Evolutionary conservation across 148 eudicot genomes (phyloP).

Genomic region (Diospyros kaki): DNA sequence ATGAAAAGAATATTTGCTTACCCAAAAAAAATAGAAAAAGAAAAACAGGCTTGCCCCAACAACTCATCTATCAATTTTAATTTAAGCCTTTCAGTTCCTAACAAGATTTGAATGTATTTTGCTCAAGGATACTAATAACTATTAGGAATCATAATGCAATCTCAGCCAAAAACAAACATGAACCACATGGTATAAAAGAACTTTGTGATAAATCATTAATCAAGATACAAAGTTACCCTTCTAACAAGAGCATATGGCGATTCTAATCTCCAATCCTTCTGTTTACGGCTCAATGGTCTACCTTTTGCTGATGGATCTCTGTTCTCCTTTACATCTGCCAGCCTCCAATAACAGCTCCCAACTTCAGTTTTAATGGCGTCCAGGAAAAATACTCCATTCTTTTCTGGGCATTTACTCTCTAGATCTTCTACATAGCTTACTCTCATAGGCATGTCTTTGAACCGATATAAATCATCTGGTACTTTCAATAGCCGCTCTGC

Average conservation of each 20-base stretch:
- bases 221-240: conserved; percentile 62
- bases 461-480: conserved; percentile 74
- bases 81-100: no score
- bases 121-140: no score
- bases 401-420: conserved; percentile 38
- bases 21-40: no score
- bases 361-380: conserved; percentile 63
- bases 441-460: conserved; percentile 72
- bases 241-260: conserved; percentile 51
- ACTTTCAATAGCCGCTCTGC: conserved; percentile 76
- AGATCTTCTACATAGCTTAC: conserved; percentile 46
- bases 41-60: no score
- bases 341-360: conserved; percentile 65
- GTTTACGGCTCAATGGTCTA: conserved; percentile 74
- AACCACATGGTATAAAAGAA: not conserved
- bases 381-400: conserved; percentile 55
- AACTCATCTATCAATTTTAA: no score
- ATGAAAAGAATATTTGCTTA: no score
- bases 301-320: conserved; percentile 80
- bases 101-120: no score
- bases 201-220: conserved; percentile 17
- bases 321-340: conserved; percentile 89
- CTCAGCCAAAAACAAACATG: not conserved
- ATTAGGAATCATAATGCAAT: no score
- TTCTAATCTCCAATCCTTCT: conserved; percentile 74